These are phyloP conservation scores for Saccharomycopsis oosterbeekiorum DNA, from an alignment of 805 yeast species.

Conservation along the genomic window DNA sequence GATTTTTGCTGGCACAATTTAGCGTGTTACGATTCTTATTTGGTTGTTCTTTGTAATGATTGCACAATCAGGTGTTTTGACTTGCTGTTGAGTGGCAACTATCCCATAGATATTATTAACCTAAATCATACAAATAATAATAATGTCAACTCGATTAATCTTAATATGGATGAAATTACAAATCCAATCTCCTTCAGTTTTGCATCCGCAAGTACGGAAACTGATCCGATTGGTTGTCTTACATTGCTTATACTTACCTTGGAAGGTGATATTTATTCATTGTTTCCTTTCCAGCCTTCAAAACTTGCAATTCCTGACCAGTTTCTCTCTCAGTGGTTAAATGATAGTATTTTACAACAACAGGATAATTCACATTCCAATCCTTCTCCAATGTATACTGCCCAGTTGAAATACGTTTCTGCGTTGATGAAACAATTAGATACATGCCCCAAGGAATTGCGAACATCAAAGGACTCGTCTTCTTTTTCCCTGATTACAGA, in stretches of 20 bases:
- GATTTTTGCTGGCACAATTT: constrained; percentile 32
- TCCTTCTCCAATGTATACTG: background rate
- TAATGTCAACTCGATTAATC: constrained; percentile 18
- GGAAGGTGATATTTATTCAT: constrained; percentile 49
- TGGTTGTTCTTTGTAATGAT: constrained; percentile 33
- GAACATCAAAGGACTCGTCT: background rate
- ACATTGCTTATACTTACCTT: constrained; percentile 42
- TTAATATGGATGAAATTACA: constrained; percentile 20
- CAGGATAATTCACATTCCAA: background rate
- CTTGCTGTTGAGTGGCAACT: constrained; percentile 23
- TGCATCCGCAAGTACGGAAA: constrained; percentile 20
- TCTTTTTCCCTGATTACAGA: background rate
- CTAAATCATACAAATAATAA: constrained; percentile 20
- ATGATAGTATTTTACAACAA: background rate
- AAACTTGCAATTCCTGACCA: constrained; percentile 28
- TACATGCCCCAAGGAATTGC: background rate
- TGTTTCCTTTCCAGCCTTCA: constrained; percentile 57
- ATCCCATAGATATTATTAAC: constrained; percentile 21
- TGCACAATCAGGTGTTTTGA: constrained; percentile 29
- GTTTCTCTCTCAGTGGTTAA: constrained; percentile 5
- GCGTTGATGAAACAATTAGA: constrained; percentile 1
- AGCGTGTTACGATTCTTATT: constrained; percentile 33
- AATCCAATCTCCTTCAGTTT: constrained; percentile 23
- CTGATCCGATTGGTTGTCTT: constrained; percentile 34
- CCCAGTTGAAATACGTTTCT: background rate